A percentile compares a stretch with the other conserved stretches of the same genome.
Conservation (phyloP, 495 filamentous ascomycete species). For the Acidiella bohemica region DNA sequence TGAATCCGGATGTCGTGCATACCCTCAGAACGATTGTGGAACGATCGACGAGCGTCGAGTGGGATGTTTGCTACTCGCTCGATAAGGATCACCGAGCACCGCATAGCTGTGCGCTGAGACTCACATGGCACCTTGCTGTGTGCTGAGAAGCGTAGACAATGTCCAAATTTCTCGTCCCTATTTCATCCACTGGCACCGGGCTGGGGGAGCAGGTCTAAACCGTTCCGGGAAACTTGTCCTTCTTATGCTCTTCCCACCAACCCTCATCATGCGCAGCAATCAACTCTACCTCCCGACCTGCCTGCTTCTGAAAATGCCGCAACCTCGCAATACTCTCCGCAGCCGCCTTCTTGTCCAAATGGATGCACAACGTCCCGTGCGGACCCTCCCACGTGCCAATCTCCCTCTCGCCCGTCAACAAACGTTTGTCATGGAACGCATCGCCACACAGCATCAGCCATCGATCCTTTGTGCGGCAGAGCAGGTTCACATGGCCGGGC, state of each 20-base stretch:
- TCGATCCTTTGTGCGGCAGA: constrained; percentile 22
- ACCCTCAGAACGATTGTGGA: too few species aligned
- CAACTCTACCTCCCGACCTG: constrained; percentile 23
- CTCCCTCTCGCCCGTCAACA: constrained; percentile 26
- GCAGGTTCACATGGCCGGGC: constrained; percentile 26
- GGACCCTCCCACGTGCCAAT: constrained; percentile 26
- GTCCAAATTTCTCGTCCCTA: too few species aligned
- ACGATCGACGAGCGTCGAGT: too few species aligned
- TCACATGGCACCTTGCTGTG: too few species aligned
- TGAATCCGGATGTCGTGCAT: too few species aligned
- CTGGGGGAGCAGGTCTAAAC: too few species aligned
- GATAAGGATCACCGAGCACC: too few species aligned
- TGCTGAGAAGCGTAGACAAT: too few species aligned
- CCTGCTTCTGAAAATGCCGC: constrained; percentile 14
- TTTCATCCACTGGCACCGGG: too few species aligned
- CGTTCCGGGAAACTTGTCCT: constrained; percentile 18
- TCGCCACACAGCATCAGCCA: constrained; percentile 30
- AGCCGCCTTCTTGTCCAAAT: constrained; percentile 23
- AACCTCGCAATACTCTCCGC: constrained; percentile 22
- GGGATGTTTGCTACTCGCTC: too few species aligned
- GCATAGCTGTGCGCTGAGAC: too few species aligned
- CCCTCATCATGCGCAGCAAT: constrained; percentile 28
- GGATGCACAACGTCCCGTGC: constrained; percentile 25
- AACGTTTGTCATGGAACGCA: constrained; percentile 27
- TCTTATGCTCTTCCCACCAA: constrained; percentile 26